Base-by-base conservation (phyloP, 805 yeast species). In the Candida xyloterini region DNA sequence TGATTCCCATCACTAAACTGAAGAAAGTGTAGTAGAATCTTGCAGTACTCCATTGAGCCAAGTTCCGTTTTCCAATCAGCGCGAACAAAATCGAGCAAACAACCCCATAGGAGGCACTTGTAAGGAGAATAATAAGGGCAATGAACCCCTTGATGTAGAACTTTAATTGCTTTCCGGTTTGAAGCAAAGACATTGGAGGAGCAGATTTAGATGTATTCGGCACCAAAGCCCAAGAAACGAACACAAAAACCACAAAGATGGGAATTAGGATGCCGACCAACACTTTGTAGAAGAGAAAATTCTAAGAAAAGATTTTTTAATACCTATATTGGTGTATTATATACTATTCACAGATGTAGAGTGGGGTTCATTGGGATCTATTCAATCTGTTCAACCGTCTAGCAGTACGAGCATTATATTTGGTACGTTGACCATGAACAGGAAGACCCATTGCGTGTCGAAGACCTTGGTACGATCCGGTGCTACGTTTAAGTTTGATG, bases 11-110 rank as follows among this genome's bases (percentile, higher is more conserved):
- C 3, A 81, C 33, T 3, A 66, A 60, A 24, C 86, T 76, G 62
- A 84, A 75, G 3, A 76, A 56, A 47, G 66, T 59, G 60, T 85
- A 84, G 59, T 85, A 90, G 31, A 82, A 84, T 47, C 95, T 71
- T 2, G 96, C 98, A 9, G 91, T 87, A 15, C 89, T 69, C 78
- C 89, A 89, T 65, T 93, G 99, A 1, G 95, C 79, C 34, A 89
- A 71, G 39, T 83, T 81, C 51, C 78, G 80, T 60, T 84, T 84
- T 16, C 96, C 95, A 11, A 81, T 48, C 6, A 88, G 37, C 1
- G 85, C 66, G 36, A 88, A 69, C 6, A 77, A 46, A 1, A 85
- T 58, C 2, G 97, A 88, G 15, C 89, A 85, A 8, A 84, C 35
- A 2, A 85, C 85, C 42, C 96, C 96, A 52, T 84, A 85, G 5